phyloP scores from a whole-genome alignment of 768 basidiomycete genomes.

The Podaxis carcinomalis region DNA sequence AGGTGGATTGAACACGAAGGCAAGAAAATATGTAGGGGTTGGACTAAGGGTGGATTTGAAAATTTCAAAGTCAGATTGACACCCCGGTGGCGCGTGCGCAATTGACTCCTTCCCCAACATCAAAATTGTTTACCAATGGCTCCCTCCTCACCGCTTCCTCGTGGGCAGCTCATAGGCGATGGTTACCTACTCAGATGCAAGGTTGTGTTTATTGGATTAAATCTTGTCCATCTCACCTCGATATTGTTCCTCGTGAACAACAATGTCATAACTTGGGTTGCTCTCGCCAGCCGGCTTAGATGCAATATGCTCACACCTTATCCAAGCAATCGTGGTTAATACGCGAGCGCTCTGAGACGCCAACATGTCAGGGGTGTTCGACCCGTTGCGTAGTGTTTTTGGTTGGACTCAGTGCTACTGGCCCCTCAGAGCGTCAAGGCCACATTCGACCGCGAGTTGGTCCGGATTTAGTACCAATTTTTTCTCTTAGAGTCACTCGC shows the following conservation, averaged over 20 bases:
- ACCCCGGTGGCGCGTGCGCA: constrained; percentile 36
- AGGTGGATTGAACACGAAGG: constrained; percentile 41
- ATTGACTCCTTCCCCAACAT: constrained; percentile 5
- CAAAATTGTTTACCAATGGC: neutral
- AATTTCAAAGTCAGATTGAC: constrained; percentile 42
- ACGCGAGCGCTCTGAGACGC: too few relatives aligned
- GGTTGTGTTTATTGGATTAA: neutral
- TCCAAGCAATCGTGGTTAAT: too few relatives aligned
- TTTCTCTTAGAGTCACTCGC: neutral
- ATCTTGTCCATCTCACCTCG: neutral
- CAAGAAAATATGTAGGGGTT: constrained; percentile 36
- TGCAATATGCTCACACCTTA: too few relatives aligned
- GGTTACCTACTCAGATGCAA: neutral
- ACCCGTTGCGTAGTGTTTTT: too few relatives aligned
- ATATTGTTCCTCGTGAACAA: neutral
- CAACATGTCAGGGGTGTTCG: too few relatives aligned
- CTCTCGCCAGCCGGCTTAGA: too few relatives aligned
- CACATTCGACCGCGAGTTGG: too few relatives aligned
- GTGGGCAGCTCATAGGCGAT: neutral
- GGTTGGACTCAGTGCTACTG: too few relatives aligned
- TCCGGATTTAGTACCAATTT: too few relatives aligned
- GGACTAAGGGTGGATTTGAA: constrained; percentile 37
- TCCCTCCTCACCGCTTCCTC: constrained; percentile 1
- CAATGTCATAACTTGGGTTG: too few relatives aligned
- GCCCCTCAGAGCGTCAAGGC: too few relatives aligned